Percentiles rank a stretch among this genome's conserved stretches.
Conservation (phyloP, 2,329 filamentous ascomycete species). For the Fusarium torreyae region DNA sequence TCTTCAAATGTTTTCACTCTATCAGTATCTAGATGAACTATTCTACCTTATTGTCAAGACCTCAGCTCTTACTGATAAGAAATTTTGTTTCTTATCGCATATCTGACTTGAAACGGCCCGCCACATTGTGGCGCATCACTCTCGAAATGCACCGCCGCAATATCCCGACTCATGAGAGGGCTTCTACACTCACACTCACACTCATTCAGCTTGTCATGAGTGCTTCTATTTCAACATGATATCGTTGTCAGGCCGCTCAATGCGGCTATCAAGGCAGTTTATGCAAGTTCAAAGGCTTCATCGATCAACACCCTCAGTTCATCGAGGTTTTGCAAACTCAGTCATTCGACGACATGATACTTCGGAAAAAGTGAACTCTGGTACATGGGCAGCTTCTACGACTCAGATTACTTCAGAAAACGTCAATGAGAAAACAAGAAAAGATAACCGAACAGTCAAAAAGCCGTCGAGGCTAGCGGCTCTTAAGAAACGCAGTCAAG, state of each 20-base stretch:
- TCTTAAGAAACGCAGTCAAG: constrained; percentile 43
- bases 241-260: constrained; percentile 30
- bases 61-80: constrained; percentile 34
- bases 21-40: neutral
- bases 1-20: neutral
- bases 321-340: constrained; percentile 36
- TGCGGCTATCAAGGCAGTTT: constrained; percentile 26
- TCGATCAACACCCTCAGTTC: constrained; percentile 8
- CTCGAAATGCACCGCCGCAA: constrained; percentile 30
- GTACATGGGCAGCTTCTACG: neutral
- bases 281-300: constrained; percentile 1
- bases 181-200: constrained; percentile 26
- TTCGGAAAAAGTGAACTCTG: constrained; percentile 14
- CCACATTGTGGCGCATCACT: constrained; percentile 36
- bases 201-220: constrained; percentile 39
- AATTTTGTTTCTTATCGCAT: constrained; percentile 31
- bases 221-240: constrained; percentile 40
- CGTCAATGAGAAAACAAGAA: neutral
- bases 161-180: constrained; percentile 33
- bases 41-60: neutral
- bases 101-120: constrained; percentile 3
- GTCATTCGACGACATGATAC: constrained; percentile 17
- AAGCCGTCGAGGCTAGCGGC: constrained; percentile 43
- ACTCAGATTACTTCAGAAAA: neutral
- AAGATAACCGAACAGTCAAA: neutral